Percentiles rank a stretch among this genome's conserved stretches.
phyloP scores from a whole-genome alignment of 2,329 filamentous ascomycete species.

The Pseudogymnoascus pannorum region DNA sequence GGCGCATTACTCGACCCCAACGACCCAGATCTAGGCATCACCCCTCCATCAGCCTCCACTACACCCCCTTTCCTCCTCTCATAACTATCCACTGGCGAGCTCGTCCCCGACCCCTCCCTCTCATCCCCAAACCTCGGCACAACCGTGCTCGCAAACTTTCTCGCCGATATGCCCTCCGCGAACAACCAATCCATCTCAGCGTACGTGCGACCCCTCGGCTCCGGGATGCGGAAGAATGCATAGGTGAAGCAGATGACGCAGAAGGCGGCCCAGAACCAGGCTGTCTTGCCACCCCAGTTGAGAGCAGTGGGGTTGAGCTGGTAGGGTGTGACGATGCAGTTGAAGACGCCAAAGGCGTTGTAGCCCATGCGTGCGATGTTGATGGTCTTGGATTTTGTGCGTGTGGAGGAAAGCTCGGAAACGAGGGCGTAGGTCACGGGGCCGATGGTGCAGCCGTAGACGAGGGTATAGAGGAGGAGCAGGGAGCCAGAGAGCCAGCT shows the following conservation, averaged over 20 bases:
- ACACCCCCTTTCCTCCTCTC: neutral
- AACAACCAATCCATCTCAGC: slow-evolving; percentile 81
- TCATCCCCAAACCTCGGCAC: neutral
- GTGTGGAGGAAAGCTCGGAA: slow-evolving; percentile 2
- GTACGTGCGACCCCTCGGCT: slow-evolving; percentile 71
- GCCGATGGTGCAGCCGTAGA: slow-evolving; percentile 40
- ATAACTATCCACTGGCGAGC: neutral
- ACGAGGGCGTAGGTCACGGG: slow-evolving; percentile 30
- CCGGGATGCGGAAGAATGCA: slow-evolving; percentile 70
- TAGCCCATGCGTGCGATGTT: slow-evolving; percentile 28
- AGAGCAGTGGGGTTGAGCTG: slow-evolving; percentile 33
- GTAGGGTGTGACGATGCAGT: slow-evolving; percentile 27
- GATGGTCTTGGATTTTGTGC: slow-evolving; percentile 21
- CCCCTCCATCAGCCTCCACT: neutral
- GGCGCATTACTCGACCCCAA: neutral
- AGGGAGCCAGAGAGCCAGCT: slow-evolving; percentile 35
- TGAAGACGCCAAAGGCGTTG: slow-evolving; percentile 23
- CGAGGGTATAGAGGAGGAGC: slow-evolving; percentile 32
- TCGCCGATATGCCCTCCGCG: slow-evolving; percentile 60
- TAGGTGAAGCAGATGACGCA: slow-evolving; percentile 77
- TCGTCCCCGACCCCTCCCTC: neutral
- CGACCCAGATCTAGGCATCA: neutral
- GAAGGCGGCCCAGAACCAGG: slow-evolving; percentile 46
- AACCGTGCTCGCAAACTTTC: slow-evolving; percentile 54
- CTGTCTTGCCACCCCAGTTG: slow-evolving; percentile 31